phyloP scores from a whole-genome alignment of 73 alveolate genomes.

The Paramecium pentaurelia region DNA sequence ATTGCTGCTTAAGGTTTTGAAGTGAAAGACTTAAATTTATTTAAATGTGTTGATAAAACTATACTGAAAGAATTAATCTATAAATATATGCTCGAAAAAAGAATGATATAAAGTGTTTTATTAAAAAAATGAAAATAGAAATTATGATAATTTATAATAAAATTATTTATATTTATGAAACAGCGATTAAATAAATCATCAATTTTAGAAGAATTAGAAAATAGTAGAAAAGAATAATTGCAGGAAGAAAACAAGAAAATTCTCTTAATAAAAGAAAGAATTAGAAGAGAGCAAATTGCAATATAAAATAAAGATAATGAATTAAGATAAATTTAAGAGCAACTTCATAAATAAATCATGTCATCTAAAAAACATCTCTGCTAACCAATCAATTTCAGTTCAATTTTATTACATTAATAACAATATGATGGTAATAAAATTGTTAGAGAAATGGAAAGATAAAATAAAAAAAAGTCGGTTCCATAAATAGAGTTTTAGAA shows the following conservation, averaged over 20 bases:
- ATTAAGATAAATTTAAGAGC: neutral
- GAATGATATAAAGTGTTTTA: conserved; percentile 26
- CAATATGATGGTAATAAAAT: neutral
- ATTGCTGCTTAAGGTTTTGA: conserved; percentile 4
- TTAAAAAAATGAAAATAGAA: neutral
- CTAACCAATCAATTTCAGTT: neutral
- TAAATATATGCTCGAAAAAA: conserved; percentile 37
- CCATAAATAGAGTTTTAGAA: neutral
- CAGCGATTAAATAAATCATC: neutral
- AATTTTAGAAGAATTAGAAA: neutral
- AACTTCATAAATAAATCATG: neutral
- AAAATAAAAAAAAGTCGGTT: neutral
- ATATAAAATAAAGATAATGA: neutral
- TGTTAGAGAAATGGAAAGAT: neutral
- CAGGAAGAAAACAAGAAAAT: neutral
- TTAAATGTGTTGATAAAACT: neutral
- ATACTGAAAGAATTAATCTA: neutral
- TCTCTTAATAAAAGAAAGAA: neutral
- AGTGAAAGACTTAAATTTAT: neutral
- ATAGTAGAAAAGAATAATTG: neutral
- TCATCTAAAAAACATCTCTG: neutral
- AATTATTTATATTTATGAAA: neutral
- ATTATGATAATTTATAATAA: neutral
- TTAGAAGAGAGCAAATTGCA: neutral
- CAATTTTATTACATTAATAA: neutral